phyloP scores from a whole-genome alignment of 2,329 filamentous ascomycete genomes.

The Aspergillus sp. region DNA sequence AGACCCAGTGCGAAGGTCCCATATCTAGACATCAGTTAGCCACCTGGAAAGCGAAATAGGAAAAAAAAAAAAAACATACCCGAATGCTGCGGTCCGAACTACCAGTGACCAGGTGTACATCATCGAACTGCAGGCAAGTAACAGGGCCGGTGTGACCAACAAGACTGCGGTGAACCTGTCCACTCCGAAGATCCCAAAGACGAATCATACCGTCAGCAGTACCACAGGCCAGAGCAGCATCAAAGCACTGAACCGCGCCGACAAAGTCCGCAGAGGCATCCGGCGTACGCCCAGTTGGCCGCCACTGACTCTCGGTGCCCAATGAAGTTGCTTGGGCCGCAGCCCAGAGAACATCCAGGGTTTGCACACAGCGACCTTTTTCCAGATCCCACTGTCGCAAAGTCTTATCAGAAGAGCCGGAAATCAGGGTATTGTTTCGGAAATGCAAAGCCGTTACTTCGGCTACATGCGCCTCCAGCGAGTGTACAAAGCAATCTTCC shows the following conservation, averaged over 20 bases:
- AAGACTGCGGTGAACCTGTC: constrained; percentile 91
- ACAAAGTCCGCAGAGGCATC: constrained; percentile 80
- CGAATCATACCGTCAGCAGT: constrained; percentile 97
- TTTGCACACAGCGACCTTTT: constrained; percentile 95
- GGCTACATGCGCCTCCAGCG: constrained; percentile 81
- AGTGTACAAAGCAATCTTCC: constrained; percentile 82
- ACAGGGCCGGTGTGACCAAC: constrained; percentile 94
- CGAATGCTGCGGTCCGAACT: constrained; percentile 88
- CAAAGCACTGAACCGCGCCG: constrained; percentile 89
- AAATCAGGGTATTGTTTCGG: constrained; percentile 80
- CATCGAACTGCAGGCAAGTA: constrained; percentile 91
- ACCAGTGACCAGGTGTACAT: constrained; percentile 88
- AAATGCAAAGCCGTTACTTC: constrained; percentile 94
- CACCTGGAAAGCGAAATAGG: neutral
- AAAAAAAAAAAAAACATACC: constrained; percentile 51
- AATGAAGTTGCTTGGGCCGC: constrained; percentile 79
- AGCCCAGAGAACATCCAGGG: constrained; percentile 95
- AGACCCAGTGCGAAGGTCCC: constrained; percentile 92
- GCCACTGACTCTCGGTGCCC: constrained; percentile 59
- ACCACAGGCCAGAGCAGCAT: constrained; percentile 89
- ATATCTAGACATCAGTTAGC: constrained; percentile 60
- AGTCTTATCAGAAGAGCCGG: constrained; percentile 94
- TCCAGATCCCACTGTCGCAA: constrained; percentile 95
- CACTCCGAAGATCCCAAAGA: constrained; percentile 91
- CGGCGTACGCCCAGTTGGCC: constrained; percentile 57